Evolutionary conservation across 1,139 yeast genomes (phyloP).

Genomic region (Yamadazyma trypodendri): DNA sequence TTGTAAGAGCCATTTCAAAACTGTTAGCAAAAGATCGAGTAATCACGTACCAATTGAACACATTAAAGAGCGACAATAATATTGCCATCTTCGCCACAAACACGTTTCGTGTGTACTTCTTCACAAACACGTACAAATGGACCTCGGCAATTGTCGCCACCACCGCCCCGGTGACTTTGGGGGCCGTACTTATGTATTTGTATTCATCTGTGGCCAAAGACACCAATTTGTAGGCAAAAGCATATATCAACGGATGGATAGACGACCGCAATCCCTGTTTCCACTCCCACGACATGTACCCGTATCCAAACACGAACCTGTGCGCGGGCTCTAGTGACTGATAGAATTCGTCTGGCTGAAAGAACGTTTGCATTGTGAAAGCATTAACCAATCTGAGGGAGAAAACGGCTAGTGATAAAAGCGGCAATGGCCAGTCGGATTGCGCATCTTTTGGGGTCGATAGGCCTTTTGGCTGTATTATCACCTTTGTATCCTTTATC

Average conservation of each 20-base stretch:
- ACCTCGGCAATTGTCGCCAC: constrained; percentile 75
- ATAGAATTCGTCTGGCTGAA: constrained; percentile 96
- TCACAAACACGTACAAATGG: constrained; percentile 51
- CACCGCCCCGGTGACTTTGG: constrained; percentile 68
- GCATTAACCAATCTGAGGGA: constrained; percentile 58
- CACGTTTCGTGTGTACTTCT: constrained; percentile 33
- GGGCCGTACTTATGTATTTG: constrained; percentile 32
- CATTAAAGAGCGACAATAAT: constrained; percentile 59
- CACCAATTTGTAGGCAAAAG: constrained; percentile 33
- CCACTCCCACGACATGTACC: constrained; percentile 97
- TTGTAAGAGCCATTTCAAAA: constrained; percentile 71
- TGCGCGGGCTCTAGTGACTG: constrained; percentile 95
- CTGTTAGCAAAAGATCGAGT: constrained; percentile 88
- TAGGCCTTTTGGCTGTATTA: too few species aligned
- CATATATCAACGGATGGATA: constrained; percentile 74
- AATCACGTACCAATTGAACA: constrained; percentile 79
- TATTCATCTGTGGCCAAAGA: constrained; percentile 12
- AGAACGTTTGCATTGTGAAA: constrained; percentile 64
- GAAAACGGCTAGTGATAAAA: constrained; percentile 10
- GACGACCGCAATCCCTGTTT: constrained; percentile 68
- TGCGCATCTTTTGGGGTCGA: too few species aligned
- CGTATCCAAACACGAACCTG: constrained; percentile 67
- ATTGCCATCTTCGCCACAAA: constrained; percentile 47
- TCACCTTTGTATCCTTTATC: too few species aligned
- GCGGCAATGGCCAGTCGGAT: not conserved